These are phyloP conservation scores for Xerocomellus intermedius DNA, from an alignment of 768 basidiomycete genomes.

Conservation along the genomic window DNA sequence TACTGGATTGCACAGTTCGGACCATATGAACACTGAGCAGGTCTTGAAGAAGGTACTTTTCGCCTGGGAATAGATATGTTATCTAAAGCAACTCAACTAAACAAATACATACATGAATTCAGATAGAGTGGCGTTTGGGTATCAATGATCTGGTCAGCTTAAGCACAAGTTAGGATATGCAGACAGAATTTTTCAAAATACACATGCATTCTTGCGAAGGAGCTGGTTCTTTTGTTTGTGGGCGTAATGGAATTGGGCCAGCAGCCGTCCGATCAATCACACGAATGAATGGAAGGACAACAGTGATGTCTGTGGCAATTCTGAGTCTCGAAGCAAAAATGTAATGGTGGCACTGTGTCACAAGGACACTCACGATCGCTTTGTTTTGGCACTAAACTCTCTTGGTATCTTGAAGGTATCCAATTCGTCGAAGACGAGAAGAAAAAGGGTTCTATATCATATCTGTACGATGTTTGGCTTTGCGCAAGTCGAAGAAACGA, in stretches of 20 bases:
- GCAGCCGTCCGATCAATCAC: conserved; percentile 21
- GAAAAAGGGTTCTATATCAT: conserved; percentile 61
- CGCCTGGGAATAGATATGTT: conserved; percentile 11
- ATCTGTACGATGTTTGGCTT: conserved; percentile 29
- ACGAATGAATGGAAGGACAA: conserved; percentile 53
- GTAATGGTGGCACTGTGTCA: conserved; percentile 18
- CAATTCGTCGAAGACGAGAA: conserved; percentile 63
- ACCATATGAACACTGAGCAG: conserved; percentile 55
- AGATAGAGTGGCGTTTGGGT: conserved; percentile 49
- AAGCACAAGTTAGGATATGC: background rate
- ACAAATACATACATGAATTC: conserved; percentile 27
- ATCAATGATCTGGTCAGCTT: conserved; percentile 41
- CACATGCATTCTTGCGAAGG: conserved; percentile 8
- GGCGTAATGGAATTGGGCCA: background rate
- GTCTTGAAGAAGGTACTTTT: conserved; percentile 37
- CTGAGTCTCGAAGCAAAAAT: background rate
- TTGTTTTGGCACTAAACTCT: conserved; percentile 36
- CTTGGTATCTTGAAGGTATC: conserved; percentile 67
- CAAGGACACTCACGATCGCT: conserved; percentile 54
- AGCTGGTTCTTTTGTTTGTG: background rate
- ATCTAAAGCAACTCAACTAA: background rate
- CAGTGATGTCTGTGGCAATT: conserved; percentile 47
- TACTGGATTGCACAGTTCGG: conserved; percentile 24
- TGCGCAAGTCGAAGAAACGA: background rate
- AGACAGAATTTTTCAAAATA: background rate